These are phyloP conservation scores for Capronia americana DNA, from an alignment of 2,329 filamentous ascomycete genomes.

Conservation along the genomic window DNA sequence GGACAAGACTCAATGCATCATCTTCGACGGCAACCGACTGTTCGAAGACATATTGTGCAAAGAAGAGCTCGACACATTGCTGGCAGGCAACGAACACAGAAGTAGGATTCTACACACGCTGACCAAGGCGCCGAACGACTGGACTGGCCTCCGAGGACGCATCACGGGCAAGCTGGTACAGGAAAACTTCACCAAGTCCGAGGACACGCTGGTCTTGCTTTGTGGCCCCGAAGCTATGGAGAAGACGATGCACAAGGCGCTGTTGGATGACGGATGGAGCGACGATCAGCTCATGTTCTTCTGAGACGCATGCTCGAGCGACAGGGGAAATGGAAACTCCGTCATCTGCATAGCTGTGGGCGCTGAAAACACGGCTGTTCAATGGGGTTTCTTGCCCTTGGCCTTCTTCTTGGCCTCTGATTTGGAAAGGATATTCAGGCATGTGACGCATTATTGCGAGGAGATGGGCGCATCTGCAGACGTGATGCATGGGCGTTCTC, in stretches of 20 bases:
- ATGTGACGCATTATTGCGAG: not conserved
- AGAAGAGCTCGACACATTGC: conserved; percentile 71
- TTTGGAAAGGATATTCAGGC: not conserved
- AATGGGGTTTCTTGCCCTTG: not conserved
- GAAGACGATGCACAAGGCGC: conserved; percentile 64
- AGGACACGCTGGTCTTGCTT: conserved; percentile 70
- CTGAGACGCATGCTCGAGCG: conserved; percentile 46
- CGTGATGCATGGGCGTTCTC: not conserved
- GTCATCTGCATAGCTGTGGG: not conserved
- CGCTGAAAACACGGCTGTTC: not conserved
- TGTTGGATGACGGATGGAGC: conserved; percentile 71
- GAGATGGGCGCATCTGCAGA: not conserved
- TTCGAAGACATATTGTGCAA: conserved; percentile 84
- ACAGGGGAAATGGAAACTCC: not conserved
- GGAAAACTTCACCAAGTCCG: conserved; percentile 58
- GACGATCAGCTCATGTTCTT: conserved; percentile 79
- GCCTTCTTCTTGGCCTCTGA: not conserved
- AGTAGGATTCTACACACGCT: conserved; percentile 74
- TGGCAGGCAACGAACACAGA: conserved; percentile 58
- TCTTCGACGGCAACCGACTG: conserved; percentile 78
- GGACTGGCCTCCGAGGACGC: conserved; percentile 72
- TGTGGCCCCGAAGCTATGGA: conserved; percentile 82
- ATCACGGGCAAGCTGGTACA: conserved; percentile 69
- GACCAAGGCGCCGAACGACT: conserved; percentile 66
- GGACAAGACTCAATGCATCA: conserved; percentile 71